phyloP scores from a whole-genome alignment of 768 basidiomycete genomes.

The Grammothele lineata region DNA sequence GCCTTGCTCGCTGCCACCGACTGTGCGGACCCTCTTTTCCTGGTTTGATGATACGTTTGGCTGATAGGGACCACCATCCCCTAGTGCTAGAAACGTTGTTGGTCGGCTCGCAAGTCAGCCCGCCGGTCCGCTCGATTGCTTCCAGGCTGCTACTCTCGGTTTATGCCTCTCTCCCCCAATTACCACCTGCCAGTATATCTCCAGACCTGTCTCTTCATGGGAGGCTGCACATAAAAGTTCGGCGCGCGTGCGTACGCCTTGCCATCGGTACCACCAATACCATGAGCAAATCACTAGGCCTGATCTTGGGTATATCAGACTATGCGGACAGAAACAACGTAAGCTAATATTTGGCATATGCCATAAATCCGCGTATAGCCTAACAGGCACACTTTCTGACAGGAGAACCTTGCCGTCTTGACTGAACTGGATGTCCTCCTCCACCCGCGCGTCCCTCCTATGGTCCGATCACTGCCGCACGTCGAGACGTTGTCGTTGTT shows the following conservation, averaged over 20 bases:
- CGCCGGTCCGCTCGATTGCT: conserved; percentile 54
- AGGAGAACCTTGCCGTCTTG: conserved; percentile 1
- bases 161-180: conserved; percentile 51
- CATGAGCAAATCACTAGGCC: conserved; percentile 57
- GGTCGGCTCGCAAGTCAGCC: conserved; percentile 45
- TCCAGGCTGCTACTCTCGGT: conserved; percentile 56
- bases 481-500: conserved; percentile 60
- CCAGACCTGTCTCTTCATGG: conserved; percentile 45
- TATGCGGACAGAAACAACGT: conserved; percentile 23
- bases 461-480: conserved; percentile 62
- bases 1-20: conserved; percentile 51
- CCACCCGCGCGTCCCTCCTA: conserved; percentile 77
- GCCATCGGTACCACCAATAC: conserved; percentile 50
- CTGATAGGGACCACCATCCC: background rate
- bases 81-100: conserved; percentile 50
- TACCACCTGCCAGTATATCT: conserved; percentile 52
- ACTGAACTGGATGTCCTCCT: conserved; percentile 54
- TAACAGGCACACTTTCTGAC: background rate
- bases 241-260: conserved; percentile 43
- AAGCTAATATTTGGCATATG: conserved; percentile 12
- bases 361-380: background rate
- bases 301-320: conserved; percentile 39
- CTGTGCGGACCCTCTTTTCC: conserved; percentile 45
- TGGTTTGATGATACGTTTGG: too few species aligned
- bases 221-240: conserved; percentile 42